Base-by-base conservation (phyloP, 2,329 filamentous ascomycete species). In the Whalleya microplaca region DNA sequence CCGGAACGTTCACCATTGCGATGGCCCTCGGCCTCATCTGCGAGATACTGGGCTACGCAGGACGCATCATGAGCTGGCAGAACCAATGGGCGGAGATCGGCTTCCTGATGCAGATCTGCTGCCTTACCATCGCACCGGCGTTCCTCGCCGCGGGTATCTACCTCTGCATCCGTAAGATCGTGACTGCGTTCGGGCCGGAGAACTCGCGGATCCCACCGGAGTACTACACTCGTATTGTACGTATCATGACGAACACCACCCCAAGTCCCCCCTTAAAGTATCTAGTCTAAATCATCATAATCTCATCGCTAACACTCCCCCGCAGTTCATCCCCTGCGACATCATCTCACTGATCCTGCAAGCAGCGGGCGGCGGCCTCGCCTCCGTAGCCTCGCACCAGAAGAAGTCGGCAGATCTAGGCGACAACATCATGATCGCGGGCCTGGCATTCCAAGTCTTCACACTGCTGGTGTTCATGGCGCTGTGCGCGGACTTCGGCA, bases 71-170 rank as follows among this genome's bases (percentile, higher is more conserved):
- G 64, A 80, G 84, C 66, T 79, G 79, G 66, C 48, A 78, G 40
- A 80, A 88, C 64, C 79, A 78, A 2, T 87, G 78, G 75, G 62
- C 64, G n/a, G 68, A 77, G 59, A 68, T 72, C 41, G 72, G 74
- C 19, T 83, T 83, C 69, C 65, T 82, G 53, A 80, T 85, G 40
- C 84, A 88, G 68, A 81, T 86, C 40, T 79, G 83, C 66, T 84
- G 80, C 61, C 75, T 90, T 54, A 89, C 86, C 2, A 80, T 89
- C 56, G 86, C 77, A 0, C 86, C 87, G 0, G 85, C 85, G 1
- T 89, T 88, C 66, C 76, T 88, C 68, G 80, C 84, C 8, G 86
- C 84, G 0, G 83, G 79, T 1, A 80, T 89, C 41, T 90, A 90
- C 66, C 73, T 90, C 49, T 86, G 83, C 58, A 73, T 89, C 47